phyloP scores from a whole-genome alignment of 306 rosid genomes.

The Rosa lucieae region DNA sequence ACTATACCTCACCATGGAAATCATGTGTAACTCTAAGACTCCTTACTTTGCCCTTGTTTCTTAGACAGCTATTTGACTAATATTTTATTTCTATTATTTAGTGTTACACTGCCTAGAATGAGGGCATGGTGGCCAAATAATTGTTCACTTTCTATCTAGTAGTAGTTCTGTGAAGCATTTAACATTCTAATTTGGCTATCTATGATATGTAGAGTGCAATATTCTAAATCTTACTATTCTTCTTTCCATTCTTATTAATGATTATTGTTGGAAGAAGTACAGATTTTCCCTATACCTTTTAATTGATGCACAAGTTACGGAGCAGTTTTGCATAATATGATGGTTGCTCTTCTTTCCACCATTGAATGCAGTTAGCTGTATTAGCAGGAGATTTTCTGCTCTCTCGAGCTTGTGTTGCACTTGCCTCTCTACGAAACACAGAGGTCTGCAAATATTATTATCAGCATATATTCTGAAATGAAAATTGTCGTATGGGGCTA shows the following conservation, averaged over 20 bases:
- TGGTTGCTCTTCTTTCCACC: constrained; percentile 10
- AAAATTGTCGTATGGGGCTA: not conserved
- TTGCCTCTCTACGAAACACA: constrained; percentile 82
- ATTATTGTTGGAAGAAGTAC: not conserved
- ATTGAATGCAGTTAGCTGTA: constrained; percentile 70
- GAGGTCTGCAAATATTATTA: constrained; percentile 53
- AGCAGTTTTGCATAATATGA: constrained; percentile 26
- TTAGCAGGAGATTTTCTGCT: constrained; percentile 97
- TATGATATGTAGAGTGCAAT: not conserved
- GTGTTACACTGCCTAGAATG: not conserved
- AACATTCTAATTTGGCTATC: not conserved
- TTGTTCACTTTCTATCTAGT: not conserved
- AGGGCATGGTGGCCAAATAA: not conserved
- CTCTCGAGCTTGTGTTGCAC: constrained; percentile 95
- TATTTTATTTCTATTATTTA: not conserved
- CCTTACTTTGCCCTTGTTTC: not conserved
- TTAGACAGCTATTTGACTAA: not conserved
- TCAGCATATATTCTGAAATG: not conserved
- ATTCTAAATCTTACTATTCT: not conserved
- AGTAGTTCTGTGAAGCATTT: not conserved
- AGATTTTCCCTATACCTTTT: not conserved
- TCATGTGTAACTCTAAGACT: not conserved
- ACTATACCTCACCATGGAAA: not conserved
- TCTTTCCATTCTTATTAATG: not conserved
- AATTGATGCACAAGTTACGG: constrained; percentile 12